These are phyloP conservation scores for Cronartium quercuum DNA, from an alignment of 1,284 basidiomycete genomes.

Conservation along the genomic window DNA sequence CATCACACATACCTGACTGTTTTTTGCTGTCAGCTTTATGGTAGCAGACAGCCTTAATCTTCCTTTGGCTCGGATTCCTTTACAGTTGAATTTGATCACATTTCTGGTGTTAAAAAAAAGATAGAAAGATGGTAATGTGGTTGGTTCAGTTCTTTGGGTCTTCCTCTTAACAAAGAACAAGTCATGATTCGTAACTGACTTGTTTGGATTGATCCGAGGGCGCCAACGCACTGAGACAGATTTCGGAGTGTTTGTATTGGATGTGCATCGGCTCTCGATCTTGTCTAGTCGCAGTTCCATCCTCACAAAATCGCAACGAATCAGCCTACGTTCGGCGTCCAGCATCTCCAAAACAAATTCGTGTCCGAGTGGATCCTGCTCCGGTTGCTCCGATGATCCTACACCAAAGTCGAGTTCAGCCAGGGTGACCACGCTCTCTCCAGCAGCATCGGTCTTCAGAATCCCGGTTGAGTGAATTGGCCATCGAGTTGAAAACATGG, in stretches of 20 bases:
- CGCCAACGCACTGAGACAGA: neutral
- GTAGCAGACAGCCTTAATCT: neutral
- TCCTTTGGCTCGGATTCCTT: neutral
- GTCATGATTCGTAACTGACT: neutral
- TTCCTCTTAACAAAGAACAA: no score
- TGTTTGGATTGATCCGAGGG: neutral
- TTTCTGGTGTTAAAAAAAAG: neutral
- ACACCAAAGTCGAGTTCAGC: neutral
- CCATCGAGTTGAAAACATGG: neutral
- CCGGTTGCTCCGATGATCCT: neutral
- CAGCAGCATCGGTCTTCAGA: neutral
- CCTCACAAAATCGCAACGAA: neutral
- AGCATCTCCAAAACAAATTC: neutral
- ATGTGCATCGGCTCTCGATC: neutral
- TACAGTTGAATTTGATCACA: neutral
- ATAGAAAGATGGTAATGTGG: neutral
- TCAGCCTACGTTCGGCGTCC: neutral
- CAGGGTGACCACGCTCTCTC: neutral
- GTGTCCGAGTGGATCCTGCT: neutral
- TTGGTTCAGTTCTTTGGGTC: no score
- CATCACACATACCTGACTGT: slow-evolving; percentile 1
- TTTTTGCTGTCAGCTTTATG: neutral
- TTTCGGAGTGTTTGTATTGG: neutral
- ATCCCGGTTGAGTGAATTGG: neutral
- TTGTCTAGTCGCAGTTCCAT: neutral